A percentile compares a stretch with the other conserved stretches of the same genome.
Evolutionary conservation across 768 basidiomycete genomes (phyloP).

Genomic region (Paxillus involutus): DNA sequence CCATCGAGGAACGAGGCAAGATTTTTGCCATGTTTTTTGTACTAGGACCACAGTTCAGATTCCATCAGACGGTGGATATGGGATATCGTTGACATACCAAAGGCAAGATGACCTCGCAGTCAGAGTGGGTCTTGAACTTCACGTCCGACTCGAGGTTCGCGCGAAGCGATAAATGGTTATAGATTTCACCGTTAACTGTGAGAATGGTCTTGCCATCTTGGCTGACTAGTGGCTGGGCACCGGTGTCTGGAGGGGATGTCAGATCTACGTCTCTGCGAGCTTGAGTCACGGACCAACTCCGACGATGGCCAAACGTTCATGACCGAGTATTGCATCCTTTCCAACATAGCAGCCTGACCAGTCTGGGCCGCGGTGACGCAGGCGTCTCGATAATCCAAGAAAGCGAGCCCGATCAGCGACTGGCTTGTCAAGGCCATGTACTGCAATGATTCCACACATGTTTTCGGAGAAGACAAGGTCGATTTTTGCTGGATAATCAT

Average conservation of each 20-base stretch:
- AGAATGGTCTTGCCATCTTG: slow-evolving; percentile 82
- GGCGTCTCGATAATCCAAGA: slow-evolving; percentile 84
- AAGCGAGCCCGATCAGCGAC: slow-evolving; percentile 65
- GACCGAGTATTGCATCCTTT: slow-evolving; percentile 78
- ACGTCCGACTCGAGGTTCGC: slow-evolving; percentile 59
- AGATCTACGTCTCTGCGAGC: not conserved
- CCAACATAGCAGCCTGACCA: slow-evolving; percentile 97
- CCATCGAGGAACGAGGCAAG: slow-evolving; percentile 87
- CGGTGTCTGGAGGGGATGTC: slow-evolving; percentile 64
- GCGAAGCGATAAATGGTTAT: slow-evolving; percentile 89
- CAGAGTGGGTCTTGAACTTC: slow-evolving; percentile 95
- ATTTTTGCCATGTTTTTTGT: slow-evolving; percentile 75
- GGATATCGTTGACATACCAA: slow-evolving; percentile 48
- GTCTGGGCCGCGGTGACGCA: slow-evolving; percentile 94
- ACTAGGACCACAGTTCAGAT: slow-evolving; percentile 45
- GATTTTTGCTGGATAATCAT: not conserved
- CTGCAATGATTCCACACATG: slow-evolving; percentile 94
- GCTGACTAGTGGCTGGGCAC: slow-evolving; percentile 91
- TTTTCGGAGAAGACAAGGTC: slow-evolving; percentile 5
- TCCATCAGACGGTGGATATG: slow-evolving; percentile 1
- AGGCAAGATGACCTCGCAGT: slow-evolving; percentile 96
- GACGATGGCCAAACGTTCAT: slow-evolving; percentile 96
- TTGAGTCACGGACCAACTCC: slow-evolving; percentile 75
- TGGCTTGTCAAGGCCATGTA: slow-evolving; percentile 78
- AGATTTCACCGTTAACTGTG: slow-evolving; percentile 98